A percentile compares a stretch with the other conserved stretches of the same genome.
Conservation (phyloP, 2,329 filamentous ascomycete genomes). For the Albophoma yamanashiensis region DNA sequence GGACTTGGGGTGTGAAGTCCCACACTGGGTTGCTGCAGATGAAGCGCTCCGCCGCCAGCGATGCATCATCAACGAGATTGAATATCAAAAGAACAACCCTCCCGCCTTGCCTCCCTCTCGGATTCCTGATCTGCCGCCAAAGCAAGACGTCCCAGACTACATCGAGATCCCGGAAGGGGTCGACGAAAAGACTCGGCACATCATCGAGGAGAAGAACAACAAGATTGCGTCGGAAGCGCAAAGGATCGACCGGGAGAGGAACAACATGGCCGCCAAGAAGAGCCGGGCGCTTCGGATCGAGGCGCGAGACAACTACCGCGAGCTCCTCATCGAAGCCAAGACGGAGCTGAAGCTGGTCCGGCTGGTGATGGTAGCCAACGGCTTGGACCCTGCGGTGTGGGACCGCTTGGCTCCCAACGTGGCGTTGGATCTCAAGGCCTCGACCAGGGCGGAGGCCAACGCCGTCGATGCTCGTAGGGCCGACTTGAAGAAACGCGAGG, state of each 20-base stretch:
- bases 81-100: conserved; percentile 9
- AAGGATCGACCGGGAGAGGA: conserved; percentile 18
- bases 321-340: conserved; percentile 11
- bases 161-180: conserved; percentile 9
- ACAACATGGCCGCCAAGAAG: conserved; percentile 27
- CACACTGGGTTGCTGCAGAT: conserved; percentile 1
- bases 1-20: conserved; percentile 12
- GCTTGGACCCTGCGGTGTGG: conserved; percentile 12
- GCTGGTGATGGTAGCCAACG: conserved; percentile 13
- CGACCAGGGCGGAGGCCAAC: conserved; percentile 7
- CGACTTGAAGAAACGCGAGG: conserved; percentile 9
- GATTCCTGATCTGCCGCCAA: conserved; percentile 15
- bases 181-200: conserved; percentile 1
- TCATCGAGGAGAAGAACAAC: conserved; percentile 14
- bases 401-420: conserved; percentile 8
- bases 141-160: conserved; percentile 10
- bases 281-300: conserved; percentile 20
- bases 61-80: conserved; percentile 12
- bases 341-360: conserved; percentile 17
- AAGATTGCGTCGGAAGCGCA: conserved; percentile 13
- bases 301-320: conserved; percentile 8
- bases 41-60: conserved; percentile 10
- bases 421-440: conserved; percentile 8
- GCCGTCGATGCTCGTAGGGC: conserved; percentile 6
- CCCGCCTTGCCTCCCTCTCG: conserved; percentile 16